Evolutionary conservation across 305 asterid species (phyloP).

Genomic region (Coffea humblotiana): DNA sequence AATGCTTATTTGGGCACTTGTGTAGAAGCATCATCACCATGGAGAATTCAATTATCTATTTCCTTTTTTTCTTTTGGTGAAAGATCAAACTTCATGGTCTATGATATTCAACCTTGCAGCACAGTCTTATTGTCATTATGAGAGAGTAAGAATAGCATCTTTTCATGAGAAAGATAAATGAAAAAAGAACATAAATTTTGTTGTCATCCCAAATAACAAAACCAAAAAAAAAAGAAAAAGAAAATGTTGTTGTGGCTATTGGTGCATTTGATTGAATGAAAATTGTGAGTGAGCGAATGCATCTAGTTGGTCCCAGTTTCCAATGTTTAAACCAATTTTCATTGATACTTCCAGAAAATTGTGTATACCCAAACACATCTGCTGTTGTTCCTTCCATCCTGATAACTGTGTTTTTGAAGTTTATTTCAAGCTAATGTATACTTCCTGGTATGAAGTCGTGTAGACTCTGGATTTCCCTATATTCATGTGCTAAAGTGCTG

Average conservation of each 20-base stretch:
- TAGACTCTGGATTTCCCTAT: conserved; percentile 7
- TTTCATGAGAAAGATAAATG: neutral
- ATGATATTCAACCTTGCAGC: neutral
- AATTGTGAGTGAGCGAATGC: neutral
- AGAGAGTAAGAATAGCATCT: neutral
- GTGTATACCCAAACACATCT: neutral
- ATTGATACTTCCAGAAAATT: neutral
- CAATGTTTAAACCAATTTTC: neutral
- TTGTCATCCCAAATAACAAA: neutral
- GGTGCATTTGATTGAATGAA: neutral
- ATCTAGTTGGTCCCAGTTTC: neutral
- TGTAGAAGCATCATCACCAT: neutral
- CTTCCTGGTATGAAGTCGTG: neutral
- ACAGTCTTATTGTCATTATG: neutral
- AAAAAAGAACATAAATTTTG: neutral
- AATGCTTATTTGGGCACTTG: neutral
- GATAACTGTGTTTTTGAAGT: neutral
- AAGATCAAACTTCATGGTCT: neutral
- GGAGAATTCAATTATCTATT: neutral
- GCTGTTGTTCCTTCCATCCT: neutral
- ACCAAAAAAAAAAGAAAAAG: too few species aligned
- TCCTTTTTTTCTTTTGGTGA: neutral
- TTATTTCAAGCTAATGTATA: neutral
- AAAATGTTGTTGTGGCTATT: too few species aligned
- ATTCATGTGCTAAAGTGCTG: neutral